Evolutionary conservation across 78 protist species (phyloP).

Genomic region (Dictyostelium brefeldianum): DNA sequence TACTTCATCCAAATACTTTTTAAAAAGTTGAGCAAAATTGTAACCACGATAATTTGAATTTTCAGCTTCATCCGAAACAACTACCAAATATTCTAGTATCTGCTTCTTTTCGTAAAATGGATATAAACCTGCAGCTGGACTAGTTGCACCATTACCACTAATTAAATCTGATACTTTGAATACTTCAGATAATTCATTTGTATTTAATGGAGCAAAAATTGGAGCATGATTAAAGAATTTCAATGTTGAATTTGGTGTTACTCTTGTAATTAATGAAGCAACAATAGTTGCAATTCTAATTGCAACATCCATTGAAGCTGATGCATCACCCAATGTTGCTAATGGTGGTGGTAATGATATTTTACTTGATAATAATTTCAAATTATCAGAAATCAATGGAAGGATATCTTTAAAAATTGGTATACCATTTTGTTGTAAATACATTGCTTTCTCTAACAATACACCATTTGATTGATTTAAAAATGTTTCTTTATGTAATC

Average conservation of each 20-base stretch:
- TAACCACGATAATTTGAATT: constrained; percentile 17
- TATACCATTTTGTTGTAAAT: constrained; percentile 43
- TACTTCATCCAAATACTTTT: constrained; percentile 37
- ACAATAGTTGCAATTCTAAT: constrained; percentile 64
- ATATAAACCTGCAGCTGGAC: constrained; percentile 76
- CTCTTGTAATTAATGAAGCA: constrained; percentile 29
- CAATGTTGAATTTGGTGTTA: constrained; percentile 44
- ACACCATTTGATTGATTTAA: constrained; percentile 31
- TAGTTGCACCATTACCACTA: constrained; percentile 47
- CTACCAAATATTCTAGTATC: not conserved
- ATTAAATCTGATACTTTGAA: constrained; percentile 54
- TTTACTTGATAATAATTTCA: not conserved
- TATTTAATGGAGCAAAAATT: constrained; percentile 58
- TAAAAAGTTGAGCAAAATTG: constrained; percentile 25
- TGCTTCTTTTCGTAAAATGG: constrained; percentile 37
- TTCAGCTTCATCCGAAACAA: constrained; percentile 74
- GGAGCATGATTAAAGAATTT: constrained; percentile 68
- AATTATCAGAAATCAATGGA: constrained; percentile 4
- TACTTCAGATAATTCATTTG: constrained; percentile 26
- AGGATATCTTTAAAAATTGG: constrained; percentile 53
- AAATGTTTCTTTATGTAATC: not conserved
- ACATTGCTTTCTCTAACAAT: constrained; percentile 64
- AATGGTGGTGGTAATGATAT: constrained; percentile 71
- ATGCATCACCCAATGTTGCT: constrained; percentile 77
- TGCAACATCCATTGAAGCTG: constrained; percentile 71